A percentile compares a stretch with the other conserved stretches of the same genome.
phyloP scores from a whole-genome alignment of 441 rosid species.

The California macrophylla region DNA sequence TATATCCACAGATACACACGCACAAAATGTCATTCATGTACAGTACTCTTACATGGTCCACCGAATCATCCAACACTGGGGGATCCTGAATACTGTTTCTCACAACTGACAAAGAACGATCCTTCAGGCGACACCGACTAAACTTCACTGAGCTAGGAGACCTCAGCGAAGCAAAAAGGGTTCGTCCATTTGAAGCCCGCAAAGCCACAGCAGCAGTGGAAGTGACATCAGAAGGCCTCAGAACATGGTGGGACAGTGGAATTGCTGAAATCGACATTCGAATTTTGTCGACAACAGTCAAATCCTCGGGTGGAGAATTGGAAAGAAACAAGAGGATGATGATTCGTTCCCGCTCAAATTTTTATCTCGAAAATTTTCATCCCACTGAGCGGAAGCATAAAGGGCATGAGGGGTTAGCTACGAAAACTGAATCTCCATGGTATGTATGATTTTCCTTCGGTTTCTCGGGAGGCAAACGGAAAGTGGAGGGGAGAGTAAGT shows the following conservation, averaged over 20 bases:
- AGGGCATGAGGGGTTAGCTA: background rate
- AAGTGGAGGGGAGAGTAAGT: background rate
- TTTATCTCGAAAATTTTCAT: no score
- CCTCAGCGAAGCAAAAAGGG: background rate
- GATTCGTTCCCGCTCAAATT: no score
- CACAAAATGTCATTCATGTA: constrained; percentile 12
- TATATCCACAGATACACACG: no score
- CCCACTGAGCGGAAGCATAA: background rate
- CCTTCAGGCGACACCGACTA: no score
- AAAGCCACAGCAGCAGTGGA: constrained; percentile 16
- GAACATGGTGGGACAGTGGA: constrained; percentile 18
- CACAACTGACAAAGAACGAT: constrained; percentile 19
- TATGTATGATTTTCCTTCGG: background rate
- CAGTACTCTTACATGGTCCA: constrained; percentile 21
- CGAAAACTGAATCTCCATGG: background rate
- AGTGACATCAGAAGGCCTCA: constrained; percentile 17
- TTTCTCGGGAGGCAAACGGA: background rate
- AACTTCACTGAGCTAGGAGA: constrained; percentile 22
- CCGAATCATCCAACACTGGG: constrained; percentile 20
- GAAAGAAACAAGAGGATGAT: background rate
- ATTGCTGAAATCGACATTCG: constrained; percentile 36
- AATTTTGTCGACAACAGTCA: no score
- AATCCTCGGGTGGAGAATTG: background rate
- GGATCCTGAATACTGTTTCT: background rate
- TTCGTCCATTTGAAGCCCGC: no score